Conservation (phyloP, 1,284 basidiomycete genomes). For the Sanghuangporus weigelae region DNA sequence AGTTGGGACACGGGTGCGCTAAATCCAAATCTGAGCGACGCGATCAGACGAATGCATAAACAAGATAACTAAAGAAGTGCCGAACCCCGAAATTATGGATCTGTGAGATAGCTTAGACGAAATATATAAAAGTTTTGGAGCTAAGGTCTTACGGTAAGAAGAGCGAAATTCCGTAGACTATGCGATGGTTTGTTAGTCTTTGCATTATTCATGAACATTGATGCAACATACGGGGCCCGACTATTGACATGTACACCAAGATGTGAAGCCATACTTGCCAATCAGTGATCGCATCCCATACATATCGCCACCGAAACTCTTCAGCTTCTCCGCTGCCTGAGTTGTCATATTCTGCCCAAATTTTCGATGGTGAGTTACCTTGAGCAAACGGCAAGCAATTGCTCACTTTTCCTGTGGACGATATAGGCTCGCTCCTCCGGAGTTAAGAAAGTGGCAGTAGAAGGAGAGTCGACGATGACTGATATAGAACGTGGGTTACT, state of each 20-base stretch:
- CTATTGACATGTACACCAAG: slow-evolving; percentile 55
- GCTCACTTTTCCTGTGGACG: slow-evolving; percentile 52
- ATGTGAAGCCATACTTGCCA: slow-evolving; percentile 65
- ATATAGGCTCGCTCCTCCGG: slow-evolving; percentile 52
- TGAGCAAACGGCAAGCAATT: slow-evolving; percentile 29
- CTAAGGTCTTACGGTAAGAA: slow-evolving; percentile 49
- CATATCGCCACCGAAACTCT: slow-evolving; percentile 45
- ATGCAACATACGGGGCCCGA: slow-evolving; percentile 47
- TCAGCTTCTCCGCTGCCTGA: slow-evolving; percentile 65
- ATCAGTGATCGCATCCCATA: slow-evolving; percentile 49
- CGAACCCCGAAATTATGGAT: no score
- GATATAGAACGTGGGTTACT: neutral
- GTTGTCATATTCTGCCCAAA: slow-evolving; percentile 50
- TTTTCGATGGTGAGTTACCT: slow-evolving; percentile 38
- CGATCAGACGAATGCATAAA: neutral
- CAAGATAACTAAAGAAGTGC: no score
- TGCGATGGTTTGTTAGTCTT: no score
- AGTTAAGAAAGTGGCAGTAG: slow-evolving; percentile 47
- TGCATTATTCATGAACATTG: neutral
- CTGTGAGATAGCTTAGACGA: no score
- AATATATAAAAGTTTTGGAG: no score
- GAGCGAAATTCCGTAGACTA: slow-evolving; percentile 38
- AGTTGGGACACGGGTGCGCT: slow-evolving; percentile 54
- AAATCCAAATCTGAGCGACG: slow-evolving; percentile 47
- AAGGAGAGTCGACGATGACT: slow-evolving; percentile 57